Conservation (phyloP, 176 grass and related monocot species). For the Elaeis guineensis region DNA sequence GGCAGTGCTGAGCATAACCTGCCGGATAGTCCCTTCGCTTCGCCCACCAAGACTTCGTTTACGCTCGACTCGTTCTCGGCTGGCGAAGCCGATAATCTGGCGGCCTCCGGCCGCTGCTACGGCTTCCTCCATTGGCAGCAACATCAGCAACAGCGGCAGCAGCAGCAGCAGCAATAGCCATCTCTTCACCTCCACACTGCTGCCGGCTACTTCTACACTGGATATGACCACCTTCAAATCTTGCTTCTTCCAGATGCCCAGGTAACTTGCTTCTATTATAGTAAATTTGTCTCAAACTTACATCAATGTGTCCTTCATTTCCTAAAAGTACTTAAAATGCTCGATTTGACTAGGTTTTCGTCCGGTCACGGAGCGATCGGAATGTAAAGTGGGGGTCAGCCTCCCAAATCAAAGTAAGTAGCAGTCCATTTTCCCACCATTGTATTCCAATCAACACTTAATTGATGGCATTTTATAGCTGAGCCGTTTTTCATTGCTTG, state of each 20-base stretch:
- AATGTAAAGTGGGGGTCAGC: constrained; percentile 53
- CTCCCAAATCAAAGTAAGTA: constrained; percentile 76
- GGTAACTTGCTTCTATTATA: constrained; percentile 19
- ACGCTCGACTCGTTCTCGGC: constrained; percentile 23
- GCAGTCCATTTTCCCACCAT: too few relatives aligned
- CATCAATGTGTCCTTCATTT: too few relatives aligned
- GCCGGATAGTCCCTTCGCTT: constrained; percentile 74
- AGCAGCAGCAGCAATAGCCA: constrained; percentile 18
- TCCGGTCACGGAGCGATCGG: constrained; percentile 68
- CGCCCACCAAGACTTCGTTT: constrained; percentile 32
- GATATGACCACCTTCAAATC: constrained; percentile 45
- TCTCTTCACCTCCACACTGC: constrained; percentile 45
- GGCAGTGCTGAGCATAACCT: constrained; percentile 62
- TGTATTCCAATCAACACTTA: too few relatives aligned
- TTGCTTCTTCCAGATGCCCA: constrained; percentile 58
- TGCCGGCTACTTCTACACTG: constrained; percentile 29
- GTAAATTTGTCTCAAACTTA: too few relatives aligned
- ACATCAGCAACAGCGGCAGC: constrained; percentile 1
- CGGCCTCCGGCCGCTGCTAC: too few relatives aligned
- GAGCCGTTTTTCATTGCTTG: constrained; percentile 1
- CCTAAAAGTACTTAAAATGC: constrained; percentile 1
- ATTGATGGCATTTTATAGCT: too few relatives aligned
- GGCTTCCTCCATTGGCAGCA: neutral
- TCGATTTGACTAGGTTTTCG: constrained; percentile 31
- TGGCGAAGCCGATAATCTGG: constrained; percentile 7